Conservation (phyloP, 2,329 filamentous ascomycete species). For the Bipolaris zeicola region DNA sequence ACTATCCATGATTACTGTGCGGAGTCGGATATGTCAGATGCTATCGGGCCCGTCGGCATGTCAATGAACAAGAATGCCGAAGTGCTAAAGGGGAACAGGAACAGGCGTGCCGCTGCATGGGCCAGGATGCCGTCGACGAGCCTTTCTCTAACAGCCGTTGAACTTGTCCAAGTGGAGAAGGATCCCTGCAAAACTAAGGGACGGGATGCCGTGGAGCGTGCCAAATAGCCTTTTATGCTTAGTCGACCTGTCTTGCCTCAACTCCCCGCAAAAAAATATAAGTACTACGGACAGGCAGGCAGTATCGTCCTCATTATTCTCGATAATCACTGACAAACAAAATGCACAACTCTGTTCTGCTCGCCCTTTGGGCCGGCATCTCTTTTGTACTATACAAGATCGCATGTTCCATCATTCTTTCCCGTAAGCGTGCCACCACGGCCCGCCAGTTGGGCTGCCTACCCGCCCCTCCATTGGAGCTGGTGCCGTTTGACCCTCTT, state of each 20-base stretch:
- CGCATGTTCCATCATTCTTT: constrained; percentile 30
- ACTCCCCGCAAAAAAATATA: not conserved
- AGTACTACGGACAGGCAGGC: not conserved
- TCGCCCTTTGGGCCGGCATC: constrained; percentile 35
- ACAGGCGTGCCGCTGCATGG: constrained; percentile 5
- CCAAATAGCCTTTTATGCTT: not conserved
- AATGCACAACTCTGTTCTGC: constrained; percentile 38
- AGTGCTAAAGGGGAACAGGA: not conserved
- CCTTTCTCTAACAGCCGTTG: not conserved
- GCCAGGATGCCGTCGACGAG: not conserved
- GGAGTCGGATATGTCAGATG: too few relatives aligned
- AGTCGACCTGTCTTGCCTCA: not conserved
- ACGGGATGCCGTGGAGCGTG: not conserved
- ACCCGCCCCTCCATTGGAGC: constrained; percentile 46
- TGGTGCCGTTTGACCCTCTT: constrained; percentile 52
- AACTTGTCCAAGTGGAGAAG: not conserved
- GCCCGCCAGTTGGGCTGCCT: constrained; percentile 53
- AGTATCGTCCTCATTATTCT: too few relatives aligned
- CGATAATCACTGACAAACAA: not conserved
- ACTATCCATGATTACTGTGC: too few relatives aligned
- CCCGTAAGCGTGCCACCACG: constrained; percentile 41
- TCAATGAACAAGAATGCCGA: not conserved
- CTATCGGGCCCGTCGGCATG: not conserved
- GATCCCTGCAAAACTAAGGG: not conserved
- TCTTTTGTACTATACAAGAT: constrained; percentile 42